Evolutionary conservation across 352 stramenopile species (phyloP).

Genomic region (Pythium rishiriense): DNA sequence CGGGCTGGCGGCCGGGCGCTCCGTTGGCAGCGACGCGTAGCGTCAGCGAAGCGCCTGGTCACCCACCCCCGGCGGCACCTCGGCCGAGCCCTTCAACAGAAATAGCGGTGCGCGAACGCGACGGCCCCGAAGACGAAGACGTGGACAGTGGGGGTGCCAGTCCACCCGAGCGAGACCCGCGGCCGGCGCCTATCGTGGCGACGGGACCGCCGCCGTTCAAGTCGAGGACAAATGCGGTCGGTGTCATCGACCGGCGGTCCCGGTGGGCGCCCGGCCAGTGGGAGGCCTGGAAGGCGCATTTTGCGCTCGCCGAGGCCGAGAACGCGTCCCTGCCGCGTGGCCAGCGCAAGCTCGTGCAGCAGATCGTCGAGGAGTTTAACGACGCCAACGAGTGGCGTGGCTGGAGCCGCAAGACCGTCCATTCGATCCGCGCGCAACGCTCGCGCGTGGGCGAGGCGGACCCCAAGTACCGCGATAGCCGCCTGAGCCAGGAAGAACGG

Average conservation of each 20-base stretch:
- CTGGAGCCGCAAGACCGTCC: conserved; percentile 3
- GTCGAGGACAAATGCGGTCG: not conserved
- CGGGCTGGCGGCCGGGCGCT: not conserved
- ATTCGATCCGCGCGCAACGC: not conserved
- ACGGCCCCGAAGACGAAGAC: too few relatives aligned
- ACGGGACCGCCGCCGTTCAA: not conserved
- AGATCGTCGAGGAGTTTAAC: conserved; percentile 3
- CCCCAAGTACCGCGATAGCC: not conserved
- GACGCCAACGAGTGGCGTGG: not conserved
- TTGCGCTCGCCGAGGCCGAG: not conserved
- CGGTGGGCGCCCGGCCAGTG: not conserved
- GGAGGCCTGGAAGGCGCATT: not conserved
- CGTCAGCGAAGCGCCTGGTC: too few relatives aligned
- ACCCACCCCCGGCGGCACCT: too few relatives aligned
- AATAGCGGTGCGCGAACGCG: too few relatives aligned
- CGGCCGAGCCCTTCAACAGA: too few relatives aligned
- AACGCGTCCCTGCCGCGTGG: not conserved
- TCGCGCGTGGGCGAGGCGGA: conserved; percentile 1
- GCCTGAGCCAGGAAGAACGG: not conserved
- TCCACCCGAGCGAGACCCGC: not conserved
- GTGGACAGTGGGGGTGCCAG: too few relatives aligned
- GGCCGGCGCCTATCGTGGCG: not conserved
- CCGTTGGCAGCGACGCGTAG: too few relatives aligned
- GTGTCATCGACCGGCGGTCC: not conserved
- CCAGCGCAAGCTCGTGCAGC: conserved; percentile 1